phyloP scores from a whole-genome alignment of 768 basidiomycete genomes.

The Rhodotorula kratochvilovae region DNA sequence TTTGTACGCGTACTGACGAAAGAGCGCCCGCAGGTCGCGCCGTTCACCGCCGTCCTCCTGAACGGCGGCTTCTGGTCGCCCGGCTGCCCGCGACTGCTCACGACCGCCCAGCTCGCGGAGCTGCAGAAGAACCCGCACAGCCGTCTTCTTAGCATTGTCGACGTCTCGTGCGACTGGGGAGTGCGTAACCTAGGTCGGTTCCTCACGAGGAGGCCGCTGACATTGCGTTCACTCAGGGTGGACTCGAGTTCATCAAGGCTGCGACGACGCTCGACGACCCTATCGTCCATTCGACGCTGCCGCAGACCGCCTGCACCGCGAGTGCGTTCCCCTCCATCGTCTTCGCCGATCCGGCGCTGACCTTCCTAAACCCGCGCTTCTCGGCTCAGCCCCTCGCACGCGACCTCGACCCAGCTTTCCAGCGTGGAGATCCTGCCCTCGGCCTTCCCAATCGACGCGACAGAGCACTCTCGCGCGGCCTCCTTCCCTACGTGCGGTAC shows the following conservation, averaged over 20 bases:
- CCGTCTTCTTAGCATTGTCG: conserved; percentile 69
- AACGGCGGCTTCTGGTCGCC: conserved; percentile 83
- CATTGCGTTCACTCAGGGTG: conserved; percentile 57
- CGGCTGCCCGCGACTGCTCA: conserved; percentile 72
- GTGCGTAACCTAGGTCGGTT: conserved; percentile 47
- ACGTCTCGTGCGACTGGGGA: conserved; percentile 83
- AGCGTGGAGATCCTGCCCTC: conserved; percentile 87
- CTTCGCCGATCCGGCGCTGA: conserved; percentile 40
- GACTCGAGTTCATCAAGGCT: conserved; percentile 73
- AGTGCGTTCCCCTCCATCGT: conserved; percentile 12
- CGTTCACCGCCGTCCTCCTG: conserved; percentile 74
- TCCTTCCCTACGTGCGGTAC: conserved; percentile 65
- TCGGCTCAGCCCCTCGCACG: conserved; percentile 51
- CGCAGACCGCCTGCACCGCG: conserved; percentile 13
- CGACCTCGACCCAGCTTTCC: conserved; percentile 64
- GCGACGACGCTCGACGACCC: conserved; percentile 71
- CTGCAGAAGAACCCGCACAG: conserved; percentile 50
- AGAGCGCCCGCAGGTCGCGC: conserved; percentile 59
- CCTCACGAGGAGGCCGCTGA: not conserved
- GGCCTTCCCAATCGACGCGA: conserved; percentile 74
- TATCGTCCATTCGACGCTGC: conserved; percentile 52
- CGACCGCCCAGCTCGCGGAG: conserved; percentile 58
- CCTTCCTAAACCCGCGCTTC: conserved; percentile 47
- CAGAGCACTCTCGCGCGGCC: conserved; percentile 61
- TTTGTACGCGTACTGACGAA: not conserved